Evolutionary conservation across 208 protist species (phyloP), one percentile per base, ranked within the genome.

Genomic region (Leishmania arabica): DNA sequence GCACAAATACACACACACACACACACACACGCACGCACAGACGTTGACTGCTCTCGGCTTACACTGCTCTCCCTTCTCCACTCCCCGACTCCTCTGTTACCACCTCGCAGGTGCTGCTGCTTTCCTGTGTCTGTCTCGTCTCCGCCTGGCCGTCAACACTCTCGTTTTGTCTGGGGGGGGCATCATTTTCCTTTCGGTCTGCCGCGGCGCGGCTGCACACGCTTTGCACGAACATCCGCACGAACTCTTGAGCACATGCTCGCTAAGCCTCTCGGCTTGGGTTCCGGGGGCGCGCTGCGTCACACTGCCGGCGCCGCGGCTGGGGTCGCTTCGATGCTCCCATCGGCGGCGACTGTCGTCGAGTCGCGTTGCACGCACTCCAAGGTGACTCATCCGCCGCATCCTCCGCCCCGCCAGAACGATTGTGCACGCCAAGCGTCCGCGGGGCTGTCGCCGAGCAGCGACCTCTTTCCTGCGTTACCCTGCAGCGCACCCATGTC

Each of bases 321-420:
- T 69, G 54, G 21, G 37, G 9, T 19, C 37, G 17, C 42, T 54
- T 73, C 45, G 45, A 34, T 49, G 68, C 68, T 54, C 24, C 5
- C 42, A 34, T 73, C 45, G 69, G 42, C 69, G 45, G 64, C 62
- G 76, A 5, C 60, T 5, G 11, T 81, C 17, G 27, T 17, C 1
- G 82, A 69, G 72, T 56, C 77, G 17, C 77, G 70, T 47, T 72
- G 82, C 15, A 11, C 58, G 9, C 71, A 81, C 71, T 74, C 71
- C 13, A 81, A 69, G 37, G 47, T 75, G 58, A 82, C 73, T 7
- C 47, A 80, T 71, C 82, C 82, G 11, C 74, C 86, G 64, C 62
- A 89, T 64, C 74, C 84, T 13, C 66, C 80, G 42, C 74, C 54
- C 15, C 79, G 60, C 9, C 74, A 84, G 60, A 82, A 76, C 73